Evolutionary conservation across 2,329 filamentous ascomycete genomes (phyloP).

Genomic region (Ceratocystis destructans): DNA sequence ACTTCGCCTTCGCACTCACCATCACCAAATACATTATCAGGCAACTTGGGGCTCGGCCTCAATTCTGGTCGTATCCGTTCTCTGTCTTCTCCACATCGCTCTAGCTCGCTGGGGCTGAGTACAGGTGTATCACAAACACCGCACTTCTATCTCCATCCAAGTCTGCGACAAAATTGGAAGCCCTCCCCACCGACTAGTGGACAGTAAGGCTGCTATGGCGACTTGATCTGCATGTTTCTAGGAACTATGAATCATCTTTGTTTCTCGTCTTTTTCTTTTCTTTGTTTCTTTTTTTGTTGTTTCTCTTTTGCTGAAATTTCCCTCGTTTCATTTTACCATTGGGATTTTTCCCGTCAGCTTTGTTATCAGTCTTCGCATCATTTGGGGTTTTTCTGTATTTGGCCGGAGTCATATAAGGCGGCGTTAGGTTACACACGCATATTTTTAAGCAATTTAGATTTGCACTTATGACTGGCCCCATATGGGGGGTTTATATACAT

Average conservation of each 20-base stretch:
- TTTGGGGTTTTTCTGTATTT: background rate
- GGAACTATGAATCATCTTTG: background rate
- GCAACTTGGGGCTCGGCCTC: background rate
- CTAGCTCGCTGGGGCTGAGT: constrained; percentile 6
- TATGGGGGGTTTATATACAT: background rate
- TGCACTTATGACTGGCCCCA: background rate
- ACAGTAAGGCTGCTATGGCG: background rate
- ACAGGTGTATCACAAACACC: background rate
- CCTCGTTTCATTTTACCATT: constrained; percentile 2
- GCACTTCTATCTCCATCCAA: constrained; percentile 10
- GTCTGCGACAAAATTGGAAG: constrained; percentile 6
- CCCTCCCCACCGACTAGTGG: background rate
- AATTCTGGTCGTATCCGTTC: constrained; percentile 5
- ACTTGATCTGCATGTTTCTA: background rate
- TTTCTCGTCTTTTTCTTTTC: background rate
- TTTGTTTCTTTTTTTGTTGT: background rate
- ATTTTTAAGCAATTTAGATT: background rate
- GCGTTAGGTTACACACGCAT: constrained; percentile 10
- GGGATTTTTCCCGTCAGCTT: background rate
- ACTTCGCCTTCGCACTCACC: background rate
- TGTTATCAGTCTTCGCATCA: background rate
- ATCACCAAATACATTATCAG: background rate
- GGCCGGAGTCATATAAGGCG: background rate
- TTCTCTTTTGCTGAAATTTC: background rate
- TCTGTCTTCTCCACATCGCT: constrained; percentile 6